Evolutionary conservation across 2,329 filamentous ascomycete genomes (phyloP).

Genomic region (Rhexocercosporidium sp.): DNA sequence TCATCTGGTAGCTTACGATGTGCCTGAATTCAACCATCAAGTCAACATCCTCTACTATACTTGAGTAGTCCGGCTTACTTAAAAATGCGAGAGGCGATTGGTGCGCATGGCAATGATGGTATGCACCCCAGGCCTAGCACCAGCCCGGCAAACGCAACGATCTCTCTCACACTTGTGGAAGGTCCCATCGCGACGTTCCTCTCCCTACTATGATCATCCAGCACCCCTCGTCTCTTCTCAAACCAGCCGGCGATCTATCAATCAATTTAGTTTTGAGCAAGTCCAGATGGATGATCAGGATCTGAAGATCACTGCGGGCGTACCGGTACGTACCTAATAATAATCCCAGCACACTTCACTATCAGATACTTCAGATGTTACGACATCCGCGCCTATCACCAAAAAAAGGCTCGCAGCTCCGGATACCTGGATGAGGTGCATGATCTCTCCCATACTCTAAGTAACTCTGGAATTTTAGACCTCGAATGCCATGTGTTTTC

Average conservation of each 20-base stretch:
- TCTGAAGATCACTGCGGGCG: neutral
- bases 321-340: neutral
- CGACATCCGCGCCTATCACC: neutral
- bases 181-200: neutral
- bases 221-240: neutral
- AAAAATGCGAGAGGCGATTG: neutral
- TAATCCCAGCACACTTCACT: neutral
- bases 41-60: neutral
- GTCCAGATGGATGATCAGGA: too few species aligned
- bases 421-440: neutral
- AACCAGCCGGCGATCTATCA: too few species aligned
- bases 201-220: neutral
- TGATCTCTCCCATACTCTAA: neutral
- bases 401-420: neutral
- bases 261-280: neutral
- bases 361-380: neutral
- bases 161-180: slow-evolving; percentile 1
- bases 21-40: slow-evolving; percentile 1
- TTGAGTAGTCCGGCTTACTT: neutral
- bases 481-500: neutral
- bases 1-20: neutral
- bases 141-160: neutral
- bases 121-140: slow-evolving; percentile 3
- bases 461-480: neutral
- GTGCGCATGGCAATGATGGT: too few species aligned